A percentile compares a stretch with the other conserved stretches of the same genome.
Evolutionary conservation across 2,329 filamentous ascomycete genomes (phyloP).

Genomic region (Botrytis paeoniae): DNA sequence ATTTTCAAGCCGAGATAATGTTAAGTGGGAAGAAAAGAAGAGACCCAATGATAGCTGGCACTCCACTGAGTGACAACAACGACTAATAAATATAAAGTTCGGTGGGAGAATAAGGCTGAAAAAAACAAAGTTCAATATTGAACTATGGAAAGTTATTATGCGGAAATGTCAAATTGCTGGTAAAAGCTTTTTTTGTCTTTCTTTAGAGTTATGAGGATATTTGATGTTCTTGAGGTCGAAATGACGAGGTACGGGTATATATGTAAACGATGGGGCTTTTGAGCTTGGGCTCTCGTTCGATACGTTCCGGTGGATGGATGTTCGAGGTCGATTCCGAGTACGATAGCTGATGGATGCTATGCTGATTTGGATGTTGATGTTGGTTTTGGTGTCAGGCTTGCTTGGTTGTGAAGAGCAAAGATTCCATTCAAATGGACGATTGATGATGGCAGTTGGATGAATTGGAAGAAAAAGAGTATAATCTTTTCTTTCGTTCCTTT

Average conservation of each 20-base stretch:
- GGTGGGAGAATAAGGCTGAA: background rate
- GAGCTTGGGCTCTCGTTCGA: background rate
- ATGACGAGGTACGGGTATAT: background rate
- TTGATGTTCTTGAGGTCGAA: background rate
- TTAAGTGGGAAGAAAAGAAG: background rate
- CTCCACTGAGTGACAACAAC: background rate
- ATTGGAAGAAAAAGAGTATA: background rate
- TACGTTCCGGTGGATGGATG: background rate
- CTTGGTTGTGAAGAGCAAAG: background rate
- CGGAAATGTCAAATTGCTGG: background rate
- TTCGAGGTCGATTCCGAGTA: background rate
- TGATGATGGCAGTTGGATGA: background rate
- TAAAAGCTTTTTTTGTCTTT: background rate
- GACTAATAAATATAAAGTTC: background rate
- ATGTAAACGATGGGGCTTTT: slow-evolving; percentile 1
- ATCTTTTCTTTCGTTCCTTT: background rate
- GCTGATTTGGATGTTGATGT: background rate
- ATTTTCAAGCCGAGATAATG: background rate
- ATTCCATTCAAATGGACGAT: background rate
- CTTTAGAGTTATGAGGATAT: background rate
- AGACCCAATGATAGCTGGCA: background rate
- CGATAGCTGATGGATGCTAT: background rate
- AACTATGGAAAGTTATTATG: background rate
- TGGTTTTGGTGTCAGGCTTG: background rate
- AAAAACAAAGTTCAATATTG: background rate